Conservation (phyloP, 2,329 filamentous ascomycete genomes). For the Parafenestella ontariensis region DNA sequence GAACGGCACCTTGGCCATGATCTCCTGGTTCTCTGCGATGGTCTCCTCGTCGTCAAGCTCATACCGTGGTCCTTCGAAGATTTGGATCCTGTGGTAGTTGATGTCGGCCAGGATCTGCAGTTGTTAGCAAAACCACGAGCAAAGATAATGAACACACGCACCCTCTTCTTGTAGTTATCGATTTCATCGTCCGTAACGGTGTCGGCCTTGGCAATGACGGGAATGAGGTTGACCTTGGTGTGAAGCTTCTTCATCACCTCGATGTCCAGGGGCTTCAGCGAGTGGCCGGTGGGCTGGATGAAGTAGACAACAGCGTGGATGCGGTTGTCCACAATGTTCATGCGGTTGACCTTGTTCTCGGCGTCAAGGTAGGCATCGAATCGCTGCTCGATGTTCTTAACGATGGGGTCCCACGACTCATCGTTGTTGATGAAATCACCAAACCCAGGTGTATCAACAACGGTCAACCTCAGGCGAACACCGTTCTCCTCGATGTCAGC, state of each 20-base stretch:
- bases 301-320: slow-evolving; percentile 99
- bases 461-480: slow-evolving; percentile 92
- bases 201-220: slow-evolving; percentile 98
- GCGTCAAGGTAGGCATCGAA: slow-evolving; percentile 98
- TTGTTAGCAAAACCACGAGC: slow-evolving; percentile 16
- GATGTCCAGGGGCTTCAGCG: slow-evolving; percentile 96
- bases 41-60: slow-evolving; percentile 99
- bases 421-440: slow-evolving; percentile 99
- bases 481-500: slow-evolving; percentile 92
- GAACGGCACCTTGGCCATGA: slow-evolving; percentile 99
- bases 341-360: slow-evolving; percentile 99
- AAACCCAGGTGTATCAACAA: slow-evolving; percentile 97
- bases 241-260: slow-evolving; percentile 99
- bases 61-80: slow-evolving; percentile 98
- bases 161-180: slow-evolving; percentile 90
- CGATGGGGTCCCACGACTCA: slow-evolving; percentile 98
- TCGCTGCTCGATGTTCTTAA: slow-evolving; percentile 99
- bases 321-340: slow-evolving; percentile 99
- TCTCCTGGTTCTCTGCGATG: slow-evolving; percentile 99
- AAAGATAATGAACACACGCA: slow-evolving; percentile 60
- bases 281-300: slow-evolving; percentile 98
- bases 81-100: slow-evolving; percentile 95
- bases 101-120: slow-evolving; percentile 92
- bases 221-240: slow-evolving; percentile 99
- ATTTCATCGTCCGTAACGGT: slow-evolving; percentile 98